These are phyloP conservation scores for Rhazya stricta DNA, from an alignment of 257 asterid genomes.

Conservation along the genomic window DNA sequence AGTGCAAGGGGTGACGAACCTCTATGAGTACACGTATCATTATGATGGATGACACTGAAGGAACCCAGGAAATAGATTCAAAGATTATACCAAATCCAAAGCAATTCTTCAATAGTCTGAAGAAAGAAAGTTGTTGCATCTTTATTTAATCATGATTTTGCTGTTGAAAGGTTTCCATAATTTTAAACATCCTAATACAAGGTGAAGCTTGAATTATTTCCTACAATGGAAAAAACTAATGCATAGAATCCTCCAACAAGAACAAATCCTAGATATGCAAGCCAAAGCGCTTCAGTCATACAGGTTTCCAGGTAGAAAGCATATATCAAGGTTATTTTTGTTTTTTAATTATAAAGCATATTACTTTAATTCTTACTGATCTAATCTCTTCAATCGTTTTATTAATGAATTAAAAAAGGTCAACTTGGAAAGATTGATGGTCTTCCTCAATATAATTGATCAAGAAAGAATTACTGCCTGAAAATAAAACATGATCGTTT, in stretches of 20 bases:
- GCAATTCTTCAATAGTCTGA: background rate
- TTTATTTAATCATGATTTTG: background rate
- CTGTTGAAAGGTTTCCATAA: background rate
- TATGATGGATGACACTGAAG: background rate
- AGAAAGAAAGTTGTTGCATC: background rate
- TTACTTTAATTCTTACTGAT: background rate
- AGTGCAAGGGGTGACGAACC: background rate
- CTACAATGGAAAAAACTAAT: too few species aligned
- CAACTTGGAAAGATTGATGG: background rate
- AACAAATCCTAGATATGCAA: too few species aligned
- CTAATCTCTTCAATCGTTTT: background rate
- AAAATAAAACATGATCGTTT: background rate
- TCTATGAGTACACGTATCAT: background rate
- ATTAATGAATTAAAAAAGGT: background rate
- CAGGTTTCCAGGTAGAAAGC: background rate
- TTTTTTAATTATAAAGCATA: background rate
- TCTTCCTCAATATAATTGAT: background rate
- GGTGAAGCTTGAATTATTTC: background rate
- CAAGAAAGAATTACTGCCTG: background rate
- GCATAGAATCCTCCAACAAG: too few species aligned
- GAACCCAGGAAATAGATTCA: background rate
- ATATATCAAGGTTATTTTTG: background rate
- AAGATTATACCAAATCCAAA: background rate
- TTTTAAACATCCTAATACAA: background rate
- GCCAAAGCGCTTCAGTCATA: background rate